These are phyloP conservation scores for Aspergillus uvarum DNA, from an alignment of 2,329 filamentous ascomycete species.

Conservation along the genomic window DNA sequence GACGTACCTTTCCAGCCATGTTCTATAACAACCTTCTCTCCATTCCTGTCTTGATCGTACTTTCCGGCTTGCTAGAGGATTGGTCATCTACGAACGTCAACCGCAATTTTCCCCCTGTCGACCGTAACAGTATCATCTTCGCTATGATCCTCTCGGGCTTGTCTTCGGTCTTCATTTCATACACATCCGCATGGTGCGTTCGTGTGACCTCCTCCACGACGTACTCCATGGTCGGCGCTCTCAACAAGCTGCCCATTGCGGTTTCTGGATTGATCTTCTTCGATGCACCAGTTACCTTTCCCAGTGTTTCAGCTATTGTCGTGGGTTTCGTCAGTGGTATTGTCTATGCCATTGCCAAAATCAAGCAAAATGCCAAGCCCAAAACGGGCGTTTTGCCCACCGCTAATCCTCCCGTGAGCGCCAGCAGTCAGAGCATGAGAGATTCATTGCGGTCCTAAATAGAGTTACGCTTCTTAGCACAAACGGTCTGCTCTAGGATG, in stretches of 20 bases:
- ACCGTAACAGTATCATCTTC: conserved; percentile 74
- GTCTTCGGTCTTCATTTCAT: conserved; percentile 96
- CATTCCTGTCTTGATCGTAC: conserved; percentile 82
- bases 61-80: conserved; percentile 82
- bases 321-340: conserved; percentile 90
- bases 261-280: conserved; percentile 93
- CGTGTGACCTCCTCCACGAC: conserved; percentile 96
- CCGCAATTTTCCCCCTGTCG: conserved; percentile 82
- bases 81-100: conserved; percentile 83
- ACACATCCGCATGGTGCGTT: conserved; percentile 98
- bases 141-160: conserved; percentile 95
- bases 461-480: neutral
- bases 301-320: conserved; percentile 85
- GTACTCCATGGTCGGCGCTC: conserved; percentile 95
- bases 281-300: conserved; percentile 86
- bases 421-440: conserved; percentile 85
- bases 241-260: conserved; percentile 97
- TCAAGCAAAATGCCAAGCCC: conserved; percentile 69
- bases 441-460: conserved; percentile 72
- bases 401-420: conserved; percentile 72
- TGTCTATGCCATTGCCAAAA: conserved; percentile 83
- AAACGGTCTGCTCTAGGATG: neutral
- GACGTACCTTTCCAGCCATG: conserved; percentile 67
- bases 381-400: conserved; percentile 69
- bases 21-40: conserved; percentile 99